Evolutionary conservation across 2,329 filamentous ascomycete genomes (phyloP).

Genomic region (Colletotrichum graminicola): DNA sequence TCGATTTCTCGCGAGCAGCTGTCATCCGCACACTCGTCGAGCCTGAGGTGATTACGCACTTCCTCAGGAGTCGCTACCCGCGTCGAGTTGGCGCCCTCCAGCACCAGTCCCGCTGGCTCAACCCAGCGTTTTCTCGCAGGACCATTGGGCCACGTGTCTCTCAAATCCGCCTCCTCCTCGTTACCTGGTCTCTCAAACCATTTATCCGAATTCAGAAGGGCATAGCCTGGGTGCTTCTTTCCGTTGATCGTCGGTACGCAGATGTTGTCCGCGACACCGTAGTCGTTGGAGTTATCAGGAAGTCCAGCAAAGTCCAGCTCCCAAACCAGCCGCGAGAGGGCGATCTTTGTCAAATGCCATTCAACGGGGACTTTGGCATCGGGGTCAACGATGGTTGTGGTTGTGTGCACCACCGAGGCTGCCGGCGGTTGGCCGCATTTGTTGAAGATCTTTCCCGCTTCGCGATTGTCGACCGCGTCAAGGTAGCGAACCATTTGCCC

Average conservation of each 20-base stretch:
- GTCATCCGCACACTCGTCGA: slow-evolving; percentile 14
- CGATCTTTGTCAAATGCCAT: slow-evolving; percentile 14
- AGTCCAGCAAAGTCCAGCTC: slow-evolving; percentile 11
- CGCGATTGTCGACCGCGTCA: slow-evolving; percentile 2
- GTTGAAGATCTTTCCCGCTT: slow-evolving; percentile 16
- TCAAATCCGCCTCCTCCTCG: neutral
- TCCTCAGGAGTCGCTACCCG: slow-evolving; percentile 11
- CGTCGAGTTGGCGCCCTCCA: slow-evolving; percentile 12
- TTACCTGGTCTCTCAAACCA: neutral
- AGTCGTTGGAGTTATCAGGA: slow-evolving; percentile 3
- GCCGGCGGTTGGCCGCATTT: slow-evolving; percentile 16
- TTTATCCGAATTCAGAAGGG: slow-evolving; percentile 1
- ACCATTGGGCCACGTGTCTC: slow-evolving; percentile 7
- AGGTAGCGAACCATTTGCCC: slow-evolving; percentile 17
- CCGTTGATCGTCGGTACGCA: slow-evolving; percentile 10
- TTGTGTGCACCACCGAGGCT: neutral
- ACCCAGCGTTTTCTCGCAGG: slow-evolving; percentile 11
- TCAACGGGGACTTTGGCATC: slow-evolving; percentile 2
- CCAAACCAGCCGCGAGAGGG: slow-evolving; percentile 10
- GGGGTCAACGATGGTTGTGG: neutral
- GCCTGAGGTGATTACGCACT: slow-evolving; percentile 10
- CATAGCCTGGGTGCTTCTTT: slow-evolving; percentile 7
- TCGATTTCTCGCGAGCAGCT: slow-evolving; percentile 14
- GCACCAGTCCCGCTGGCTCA: slow-evolving; percentile 6
- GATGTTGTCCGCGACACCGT: slow-evolving; percentile 12